These are phyloP conservation scores for Ophiorrhiza pumila DNA, from an alignment of 257 asterid species.

Conservation along the genomic window DNA sequence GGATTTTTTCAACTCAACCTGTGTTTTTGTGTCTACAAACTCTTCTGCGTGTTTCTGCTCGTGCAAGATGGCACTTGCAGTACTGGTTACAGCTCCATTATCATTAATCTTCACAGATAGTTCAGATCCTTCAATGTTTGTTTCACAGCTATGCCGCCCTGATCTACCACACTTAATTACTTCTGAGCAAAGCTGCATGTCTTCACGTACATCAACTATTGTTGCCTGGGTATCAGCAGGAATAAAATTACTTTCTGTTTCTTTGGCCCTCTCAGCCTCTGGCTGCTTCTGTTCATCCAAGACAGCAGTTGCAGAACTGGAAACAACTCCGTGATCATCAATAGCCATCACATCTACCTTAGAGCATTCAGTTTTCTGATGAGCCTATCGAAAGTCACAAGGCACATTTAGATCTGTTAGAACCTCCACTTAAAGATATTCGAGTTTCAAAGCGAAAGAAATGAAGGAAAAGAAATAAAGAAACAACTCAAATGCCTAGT, in stretches of 20 bases:
- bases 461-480: not conserved
- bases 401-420: conserved; percentile 19
- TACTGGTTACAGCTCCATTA: conserved; percentile 7
- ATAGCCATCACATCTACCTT: not conserved
- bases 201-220: not conserved
- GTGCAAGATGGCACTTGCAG: conserved; percentile 13
- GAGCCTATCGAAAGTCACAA: conserved; percentile 33
- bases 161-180: not conserved
- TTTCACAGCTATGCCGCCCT: conserved; percentile 3
- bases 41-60: conserved; percentile 28
- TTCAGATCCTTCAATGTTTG: conserved; percentile 16
- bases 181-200: not conserved
- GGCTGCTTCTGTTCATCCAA: conserved; percentile 22
- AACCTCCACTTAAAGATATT: not conserved
- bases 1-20: conserved; percentile 9
- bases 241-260: not conserved
- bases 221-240: not conserved
- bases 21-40: not conserved
- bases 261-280: conserved; percentile 19
- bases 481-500: not conserved
- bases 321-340: conserved; percentile 4
- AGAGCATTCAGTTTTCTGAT: conserved; percentile 18
- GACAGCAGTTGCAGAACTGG: conserved; percentile 13
- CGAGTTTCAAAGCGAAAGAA: not conserved
- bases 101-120: conserved; percentile 3